Conservation (phyloP, 257 asterid species). For the Fraxinus anomala region DNA sequence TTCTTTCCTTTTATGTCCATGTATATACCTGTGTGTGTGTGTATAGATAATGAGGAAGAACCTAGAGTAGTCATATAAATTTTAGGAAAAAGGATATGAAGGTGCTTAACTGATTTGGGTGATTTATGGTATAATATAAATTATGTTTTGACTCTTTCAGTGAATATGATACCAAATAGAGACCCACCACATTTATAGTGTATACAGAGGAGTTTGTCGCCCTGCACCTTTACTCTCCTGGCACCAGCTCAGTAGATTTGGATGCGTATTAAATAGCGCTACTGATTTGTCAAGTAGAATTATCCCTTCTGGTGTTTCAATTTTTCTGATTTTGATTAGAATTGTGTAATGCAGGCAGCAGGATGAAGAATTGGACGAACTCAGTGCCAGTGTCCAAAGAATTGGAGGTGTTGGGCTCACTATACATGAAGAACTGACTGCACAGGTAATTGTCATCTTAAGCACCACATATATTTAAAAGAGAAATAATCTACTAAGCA, state of each 20-base stretch:
- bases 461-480: neutral
- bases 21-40: too few relatives aligned
- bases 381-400: conserved; percentile 84
- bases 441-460: conserved; percentile 52
- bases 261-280: neutral
- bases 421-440: conserved; percentile 89
- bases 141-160: too few relatives aligned
- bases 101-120: neutral
- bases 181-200: neutral
- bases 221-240: neutral
- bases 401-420: conserved; percentile 96
- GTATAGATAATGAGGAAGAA: too few relatives aligned
- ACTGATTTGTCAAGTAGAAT: conserved; percentile 6
- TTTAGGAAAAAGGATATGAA: too few relatives aligned
- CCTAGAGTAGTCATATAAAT: too few relatives aligned
- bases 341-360: conserved; percentile 55
- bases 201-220: neutral
- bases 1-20: too few relatives aligned
- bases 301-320: conserved; percentile 5
- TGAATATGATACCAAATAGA: neutral
- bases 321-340: conserved; percentile 9
- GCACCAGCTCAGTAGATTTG: neutral
- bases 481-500: too few relatives aligned
- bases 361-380: conserved; percentile 79
- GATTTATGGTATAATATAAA: neutral